phyloP scores from a whole-genome alignment of 2,329 filamentous ascomycete genomes.

The Penicillium sp. region DNA sequence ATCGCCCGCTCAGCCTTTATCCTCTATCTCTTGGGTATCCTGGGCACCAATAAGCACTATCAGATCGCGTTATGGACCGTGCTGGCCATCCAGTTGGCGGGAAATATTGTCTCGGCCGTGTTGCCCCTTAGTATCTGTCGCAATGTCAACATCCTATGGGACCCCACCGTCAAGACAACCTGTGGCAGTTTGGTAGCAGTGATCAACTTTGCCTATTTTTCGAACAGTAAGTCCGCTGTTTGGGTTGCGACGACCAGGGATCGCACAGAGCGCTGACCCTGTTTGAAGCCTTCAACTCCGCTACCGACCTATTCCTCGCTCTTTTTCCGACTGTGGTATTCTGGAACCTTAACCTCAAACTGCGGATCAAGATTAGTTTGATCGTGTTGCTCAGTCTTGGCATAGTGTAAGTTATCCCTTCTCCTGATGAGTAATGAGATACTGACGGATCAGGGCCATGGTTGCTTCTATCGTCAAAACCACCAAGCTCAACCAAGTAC shows the following conservation, averaged over 20 bases:
- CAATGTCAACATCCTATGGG: slow-evolving; percentile 26
- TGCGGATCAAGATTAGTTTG: slow-evolving; percentile 29
- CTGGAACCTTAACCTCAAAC: slow-evolving; percentile 32
- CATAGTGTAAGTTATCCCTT: slow-evolving; percentile 22
- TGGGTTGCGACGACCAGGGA: background rate
- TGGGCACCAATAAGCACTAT: slow-evolving; percentile 27
- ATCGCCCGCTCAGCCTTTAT: slow-evolving; percentile 31
- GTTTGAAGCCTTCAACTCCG: slow-evolving; percentile 26
- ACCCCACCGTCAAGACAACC: slow-evolving; percentile 23
- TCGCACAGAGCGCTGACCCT: background rate
- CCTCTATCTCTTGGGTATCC: slow-evolving; percentile 28
- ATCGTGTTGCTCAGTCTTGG: slow-evolving; percentile 30
- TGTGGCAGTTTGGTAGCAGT: slow-evolving; percentile 23
- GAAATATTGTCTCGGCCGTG: slow-evolving; percentile 28
- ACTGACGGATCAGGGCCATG: slow-evolving; percentile 25
- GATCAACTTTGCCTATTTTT: slow-evolving; percentile 32
- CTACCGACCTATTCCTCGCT: slow-evolving; percentile 31
- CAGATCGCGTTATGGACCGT: slow-evolving; percentile 24
- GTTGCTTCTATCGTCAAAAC: slow-evolving; percentile 35
- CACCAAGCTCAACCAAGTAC: slow-evolving; percentile 26
- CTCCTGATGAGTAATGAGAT: background rate
- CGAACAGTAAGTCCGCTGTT: slow-evolving; percentile 20
- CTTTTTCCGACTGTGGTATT: slow-evolving; percentile 31
- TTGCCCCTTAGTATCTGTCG: slow-evolving; percentile 30
- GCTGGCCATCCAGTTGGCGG: slow-evolving; percentile 25